Evolutionary conservation across 2,329 filamentous ascomycete genomes (phyloP).

Genomic region (Hypoxylon rubiginosum): DNA sequence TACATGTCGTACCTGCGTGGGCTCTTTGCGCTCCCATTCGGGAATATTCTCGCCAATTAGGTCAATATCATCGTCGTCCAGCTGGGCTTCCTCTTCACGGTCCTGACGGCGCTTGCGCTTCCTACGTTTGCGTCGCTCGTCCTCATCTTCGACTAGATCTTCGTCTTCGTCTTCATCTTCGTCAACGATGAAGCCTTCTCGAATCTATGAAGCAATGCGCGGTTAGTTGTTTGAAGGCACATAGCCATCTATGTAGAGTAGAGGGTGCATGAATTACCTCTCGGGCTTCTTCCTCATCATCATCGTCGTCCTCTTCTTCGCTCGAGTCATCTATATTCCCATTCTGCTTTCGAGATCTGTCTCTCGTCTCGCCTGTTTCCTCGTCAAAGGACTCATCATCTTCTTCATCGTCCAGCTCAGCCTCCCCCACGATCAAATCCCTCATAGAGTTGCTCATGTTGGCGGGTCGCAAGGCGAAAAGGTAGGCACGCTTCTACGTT

Average conservation of each 20-base stretch:
- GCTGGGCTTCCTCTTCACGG: constrained; percentile 85
- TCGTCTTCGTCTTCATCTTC: constrained; percentile 86
- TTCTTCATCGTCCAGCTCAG: constrained; percentile 87
- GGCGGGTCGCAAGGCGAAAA: constrained; percentile 40
- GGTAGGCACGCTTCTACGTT: constrained; percentile 2
- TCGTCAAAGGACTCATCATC: constrained; percentile 88
- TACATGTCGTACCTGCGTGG: constrained; percentile 73
- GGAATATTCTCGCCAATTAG: constrained; percentile 88
- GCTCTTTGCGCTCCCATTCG: constrained; percentile 75
- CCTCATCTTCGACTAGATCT: constrained; percentile 72
- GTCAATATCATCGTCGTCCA: constrained; percentile 97
- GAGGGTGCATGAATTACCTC: constrained; percentile 67
- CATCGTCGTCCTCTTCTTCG: constrained; percentile 92
- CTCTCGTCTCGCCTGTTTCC: constrained; percentile 72
- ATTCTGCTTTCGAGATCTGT: constrained; percentile 59
- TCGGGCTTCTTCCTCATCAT: constrained; percentile 86
- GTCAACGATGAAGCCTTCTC: constrained; percentile 95
- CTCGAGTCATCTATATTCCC: constrained; percentile 82
- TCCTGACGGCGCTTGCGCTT: constrained; percentile 82
- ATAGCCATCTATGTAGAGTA: neutral
- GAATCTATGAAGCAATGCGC: constrained; percentile 69
- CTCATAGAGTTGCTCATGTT: constrained; percentile 75
- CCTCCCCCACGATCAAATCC: constrained; percentile 86
- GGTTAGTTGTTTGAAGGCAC: constrained; percentile 32
- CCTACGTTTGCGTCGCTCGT: constrained; percentile 73